A percentile compares a stretch with the other conserved stretches of the same genome.
Evolutionary conservation across 345 rosid species (phyloP).

Genomic region (Salix udensis): DNA sequence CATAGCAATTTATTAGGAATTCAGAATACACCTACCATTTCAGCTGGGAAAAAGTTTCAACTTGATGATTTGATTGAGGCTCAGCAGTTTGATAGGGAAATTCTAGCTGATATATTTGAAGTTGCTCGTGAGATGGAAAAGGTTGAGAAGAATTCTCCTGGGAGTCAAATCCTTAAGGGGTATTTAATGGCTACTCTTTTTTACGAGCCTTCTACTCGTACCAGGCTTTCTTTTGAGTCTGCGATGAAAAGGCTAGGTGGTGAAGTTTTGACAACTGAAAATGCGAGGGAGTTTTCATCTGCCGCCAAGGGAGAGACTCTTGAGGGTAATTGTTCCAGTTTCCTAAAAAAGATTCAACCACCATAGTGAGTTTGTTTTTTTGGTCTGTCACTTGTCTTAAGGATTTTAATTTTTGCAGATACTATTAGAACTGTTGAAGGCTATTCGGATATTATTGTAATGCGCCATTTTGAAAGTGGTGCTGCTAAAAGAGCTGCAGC

Average conservation of each 20-base stretch:
- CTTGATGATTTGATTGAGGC: conserved; percentile 85
- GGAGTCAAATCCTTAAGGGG: conserved; percentile 81
- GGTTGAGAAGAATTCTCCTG: conserved; percentile 64
- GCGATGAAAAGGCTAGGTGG: conserved; percentile 97
- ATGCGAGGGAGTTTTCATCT: conserved; percentile 89
- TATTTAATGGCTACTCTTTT: conserved; percentile 90
- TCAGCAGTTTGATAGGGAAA: conserved; percentile 85
- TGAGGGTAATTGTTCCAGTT: conserved; percentile 51
- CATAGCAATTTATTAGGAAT: conserved; percentile 40
- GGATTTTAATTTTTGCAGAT: conserved; percentile 53
- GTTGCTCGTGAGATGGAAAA: conserved; percentile 85
- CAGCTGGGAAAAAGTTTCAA: conserved; percentile 55
- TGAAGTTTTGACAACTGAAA: conserved; percentile 92
- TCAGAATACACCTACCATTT: conserved; percentile 19
- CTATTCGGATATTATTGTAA: conserved; percentile 82
- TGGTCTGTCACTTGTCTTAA: not conserved
- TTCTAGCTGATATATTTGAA: conserved; percentile 65
- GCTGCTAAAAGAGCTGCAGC: conserved; percentile 91
- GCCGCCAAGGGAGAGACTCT: conserved; percentile 99
- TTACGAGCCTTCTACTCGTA: conserved; percentile 94
- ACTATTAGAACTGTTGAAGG: conserved; percentile 91
- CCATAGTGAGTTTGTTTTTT: not conserved
- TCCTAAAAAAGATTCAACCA: not conserved
- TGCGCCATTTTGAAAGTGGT: conserved; percentile 96
- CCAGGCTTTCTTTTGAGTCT: conserved; percentile 96